Base-by-base conservation (phyloP, 129 eudicot species). In the Flaveria sonorensis region DNA sequence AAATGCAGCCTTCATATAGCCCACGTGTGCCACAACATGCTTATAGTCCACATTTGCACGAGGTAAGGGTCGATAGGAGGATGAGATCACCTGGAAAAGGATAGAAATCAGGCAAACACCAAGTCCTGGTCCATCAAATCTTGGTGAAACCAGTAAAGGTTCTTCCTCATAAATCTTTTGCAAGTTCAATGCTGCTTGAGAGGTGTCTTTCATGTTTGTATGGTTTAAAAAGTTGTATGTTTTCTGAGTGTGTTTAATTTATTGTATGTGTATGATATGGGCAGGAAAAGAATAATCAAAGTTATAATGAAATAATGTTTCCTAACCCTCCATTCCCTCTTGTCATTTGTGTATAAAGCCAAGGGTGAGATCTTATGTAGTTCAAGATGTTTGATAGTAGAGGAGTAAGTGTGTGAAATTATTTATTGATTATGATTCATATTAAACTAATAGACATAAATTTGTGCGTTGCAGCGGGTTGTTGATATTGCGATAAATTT, bases 91-190 rank as follows among this genome's bases (percentile, higher is more conserved):
- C 74, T 45, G 90, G 83, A 55, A 86, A 86, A 65, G 89, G 59
- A 47, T 72, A 10, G 93, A 86, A 74, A 82, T 83, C 70, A 85
- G 60, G 81, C 88, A 71, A 78, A 83, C 88, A 11, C 90, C 96
- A 30, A 89, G 96, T 77, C 92, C 92, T 30, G 79, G 85, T 32
- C 81, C 86, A 28, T 88, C 90, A 14, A 63, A 26, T 36, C 89
- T 88, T 66, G 89, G 89, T 57, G 83, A 79, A 70, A 82, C 26
- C 19, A 84, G 87, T 55, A 81, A 80, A 69, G 83, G 86, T 40
- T 83, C 85, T 9, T 83, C 96, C 53, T 74, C 90, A 28, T 80
- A 73, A 79, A 84, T 61, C 43, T 52, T 15, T 55, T 43, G 18
- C 59, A 73, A 62, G 69, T 15, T 78, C 43, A 56, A 53, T 53